Base-by-base conservation (phyloP, 257 asterid species). In the Agastache rugosa region DNA sequence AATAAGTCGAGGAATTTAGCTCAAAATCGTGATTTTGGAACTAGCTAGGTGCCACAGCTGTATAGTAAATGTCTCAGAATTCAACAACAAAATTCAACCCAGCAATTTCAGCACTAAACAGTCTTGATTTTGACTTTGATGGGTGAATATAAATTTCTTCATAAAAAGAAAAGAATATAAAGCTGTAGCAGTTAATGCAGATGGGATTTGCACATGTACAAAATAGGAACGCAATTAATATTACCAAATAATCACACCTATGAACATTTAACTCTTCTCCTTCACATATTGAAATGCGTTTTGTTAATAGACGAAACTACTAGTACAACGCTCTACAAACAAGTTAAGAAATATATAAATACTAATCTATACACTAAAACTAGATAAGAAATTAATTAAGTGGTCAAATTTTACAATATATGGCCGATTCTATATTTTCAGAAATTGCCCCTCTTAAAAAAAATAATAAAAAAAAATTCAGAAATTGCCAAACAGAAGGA, bases 391-490 rank as follows among this genome's bases (percentile, higher is more conserved):
- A n/a, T 23, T 12, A 5, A 58, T 48, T 2, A 39, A 74, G 55
- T 29, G 39, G 23, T 60, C 56, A 16, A 10, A 10, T 72, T 48
- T 34, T 63, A 29, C 42, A 41, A 6, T 5, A 17, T 7, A 29
- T 70, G 11, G 50, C 25, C 14, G 29, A 60, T 58, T n/a, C 50
- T 58, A 25, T 61, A 61, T 56, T 69, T 7, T 55, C 76, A 70
- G 31, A 61, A 39, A 34, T 8, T 11, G 27, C n/a, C n/a, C n/a
- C n/a, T n/a, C n/a, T n/a, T n/a, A n/a, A n/a, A n/a, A n/a, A n/a
- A n/a, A n/a, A n/a, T n/a, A n/a, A n/a, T n/a, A n/a, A n/a, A n/a
- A n/a, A n/a, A n/a, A n/a, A n/a, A n/a, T n/a, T n/a, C n/a, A n/a
- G n/a, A n/a, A n/a, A n/a, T n/a, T n/a, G n/a, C 56, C 55, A n/a